Base-by-base conservation (phyloP, 179 eudicot species). In the Nepenthes alata region DNA sequence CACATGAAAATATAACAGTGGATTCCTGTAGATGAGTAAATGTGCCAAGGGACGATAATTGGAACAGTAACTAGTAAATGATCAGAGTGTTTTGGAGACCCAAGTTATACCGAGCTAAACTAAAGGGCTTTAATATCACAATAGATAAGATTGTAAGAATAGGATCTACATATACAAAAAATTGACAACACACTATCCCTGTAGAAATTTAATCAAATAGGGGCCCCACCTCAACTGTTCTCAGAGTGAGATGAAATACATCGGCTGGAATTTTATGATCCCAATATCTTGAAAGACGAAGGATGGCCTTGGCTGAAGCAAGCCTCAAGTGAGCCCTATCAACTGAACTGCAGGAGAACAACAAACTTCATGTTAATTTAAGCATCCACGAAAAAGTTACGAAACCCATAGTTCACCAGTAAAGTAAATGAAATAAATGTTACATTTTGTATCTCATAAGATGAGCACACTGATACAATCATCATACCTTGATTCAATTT, bases 241-340 rank as follows among this genome's bases (percentile, higher is more conserved):
- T 75, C 72, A 94, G 65, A 51, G 91, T 78, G 14, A 83, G 85
- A 74, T 85, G 81, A 72, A 94, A 85, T 67, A 94, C 81, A 77
- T 90, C 91, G 66, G 75, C 62, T 15, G 99, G 91, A 69, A 94
- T 83, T 72, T 81, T 79, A 52, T 80, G 82, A 63, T 94, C 99
- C 99, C 99, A 94, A 61, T 72, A 77, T 79, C 78, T 87, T 64
- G 97, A 91, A 39, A 94, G 78, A 53, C 99, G 99, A 67, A 94
- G 97, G 68, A 94, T 69, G 60, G 96, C 87, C 72, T 94, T 90
- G 35, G 97, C 97, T 58, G 97, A 80, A 66, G 95, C 95, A 76
- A 94, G 88, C 84, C 78, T 87, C 74, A 94, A 64, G 76, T 94
- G 99, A 60, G 99, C 96, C 86, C 74, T 90, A 70, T 85, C 96